These are phyloP conservation scores for Aurinia saxatilis DNA, from an alignment of 345 rosid species.

Conservation along the genomic window DNA sequence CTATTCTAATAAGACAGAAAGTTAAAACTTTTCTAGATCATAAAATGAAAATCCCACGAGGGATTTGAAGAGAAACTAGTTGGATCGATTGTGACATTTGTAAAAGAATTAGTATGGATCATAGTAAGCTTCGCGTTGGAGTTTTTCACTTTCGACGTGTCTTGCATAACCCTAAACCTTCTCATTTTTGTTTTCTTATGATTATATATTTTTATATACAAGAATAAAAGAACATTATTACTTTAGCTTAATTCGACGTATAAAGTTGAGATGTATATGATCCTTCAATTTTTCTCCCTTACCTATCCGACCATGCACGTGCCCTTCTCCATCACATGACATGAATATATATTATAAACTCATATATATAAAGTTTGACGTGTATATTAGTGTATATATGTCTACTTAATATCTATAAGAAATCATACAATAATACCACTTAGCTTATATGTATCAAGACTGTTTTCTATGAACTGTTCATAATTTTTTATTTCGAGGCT, in stretches of 20 bases:
- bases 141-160: constrained; percentile 29
- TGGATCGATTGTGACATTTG: constrained; percentile 14
- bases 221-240: not conserved
- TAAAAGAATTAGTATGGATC: constrained; percentile 4
- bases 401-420: constrained; percentile 11
- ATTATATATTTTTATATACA: not conserved
- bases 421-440: not conserved
- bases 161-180: constrained; percentile 24
- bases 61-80: constrained; percentile 17
- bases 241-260: not conserved
- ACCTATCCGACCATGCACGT: constrained; percentile 23
- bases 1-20: not conserved
- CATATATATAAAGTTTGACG: constrained; percentile 17
- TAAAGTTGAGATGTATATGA: constrained; percentile 12
- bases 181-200: constrained; percentile 1
- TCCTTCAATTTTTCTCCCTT: constrained; percentile 7
- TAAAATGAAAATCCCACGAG: not conserved
- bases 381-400: constrained; percentile 8
- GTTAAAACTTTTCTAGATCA: not conserved
- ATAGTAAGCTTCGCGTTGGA: constrained; percentile 30
- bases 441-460: not conserved
- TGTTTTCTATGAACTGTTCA: too few relatives aligned
- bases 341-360: not conserved
- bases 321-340: constrained; percentile 23
- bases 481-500: too few relatives aligned